Base-by-base conservation (phyloP, 2,329 filamentous ascomycete genomes). In the Penicillium thymicola region DNA sequence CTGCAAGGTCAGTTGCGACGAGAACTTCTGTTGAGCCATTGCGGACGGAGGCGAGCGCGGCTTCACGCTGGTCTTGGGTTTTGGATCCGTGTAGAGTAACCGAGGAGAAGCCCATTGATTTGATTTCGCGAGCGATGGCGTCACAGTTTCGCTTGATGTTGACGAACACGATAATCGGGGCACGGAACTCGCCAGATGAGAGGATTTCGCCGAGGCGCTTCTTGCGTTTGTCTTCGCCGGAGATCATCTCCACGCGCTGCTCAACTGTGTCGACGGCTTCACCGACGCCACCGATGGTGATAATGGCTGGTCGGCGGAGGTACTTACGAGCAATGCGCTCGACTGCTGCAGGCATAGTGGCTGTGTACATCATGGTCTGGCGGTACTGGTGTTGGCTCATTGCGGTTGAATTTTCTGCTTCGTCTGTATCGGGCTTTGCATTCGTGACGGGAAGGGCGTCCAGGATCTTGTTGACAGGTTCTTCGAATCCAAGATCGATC, bases 311-410 rank as follows among this genome's bases (percentile, higher is more conserved):
- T 13, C 94, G 86, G 0, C 93, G 89, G 16, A 97, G 85, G 71
- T 99, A 99, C 72, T 96, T 96, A 67, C 92, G 89, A n/a, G 94
- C 94, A 62, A 99, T 97, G 60, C 90, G 89, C 72, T 99, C 94
- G 16, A 99, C 90, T 0, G 89, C 85, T 0, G 89, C 79, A 2
- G 94, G 92, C 94, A 99, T 99, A 28, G 94, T 99, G 51, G 94
- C 94, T 63, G 94, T 97, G 85, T 97, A 99, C 94, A 99, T 99
- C 94, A 99, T 99, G 0, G 94, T 99, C 75, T 99, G 93, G 57
- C 94, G 83, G 78, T 97, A 97, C 23, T 89, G 84, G 67, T 89
- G 89, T 56, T 85, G 83, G 66, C 86, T 88, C 93, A 97, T 97
- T n/a, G 88, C 85, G 55, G 83, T 80, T 0, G 89, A 81, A 70